Evolutionary conservation across 148 eudicot species (phyloP).

Genomic region (Limonium bicolor): DNA sequence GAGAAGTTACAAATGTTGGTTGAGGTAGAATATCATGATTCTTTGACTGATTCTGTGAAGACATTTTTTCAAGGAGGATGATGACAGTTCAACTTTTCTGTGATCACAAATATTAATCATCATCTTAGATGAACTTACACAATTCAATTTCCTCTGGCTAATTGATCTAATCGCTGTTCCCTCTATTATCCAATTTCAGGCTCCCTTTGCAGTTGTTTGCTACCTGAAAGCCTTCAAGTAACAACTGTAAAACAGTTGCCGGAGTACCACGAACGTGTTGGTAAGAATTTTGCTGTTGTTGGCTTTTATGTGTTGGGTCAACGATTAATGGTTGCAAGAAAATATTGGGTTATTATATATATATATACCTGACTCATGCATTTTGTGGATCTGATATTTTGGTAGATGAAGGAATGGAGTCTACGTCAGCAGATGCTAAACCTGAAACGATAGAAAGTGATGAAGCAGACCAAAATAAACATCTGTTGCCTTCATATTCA

Average conservation of each 20-base stretch:
- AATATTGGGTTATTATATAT: neutral
- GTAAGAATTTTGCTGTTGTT: constrained; percentile 9
- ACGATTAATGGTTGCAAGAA: neutral
- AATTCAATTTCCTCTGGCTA: neutral
- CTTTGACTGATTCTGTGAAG: no score
- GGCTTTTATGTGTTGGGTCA: neutral
- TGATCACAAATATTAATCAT: neutral
- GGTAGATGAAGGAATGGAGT: constrained; percentile 41
- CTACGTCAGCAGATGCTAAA: constrained; percentile 23
- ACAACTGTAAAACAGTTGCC: constrained; percentile 63
- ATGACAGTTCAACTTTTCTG: no score
- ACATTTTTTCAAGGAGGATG: no score
- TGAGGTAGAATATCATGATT: no score
- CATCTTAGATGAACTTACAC: neutral
- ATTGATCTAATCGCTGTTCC: neutral
- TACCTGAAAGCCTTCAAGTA: constrained; percentile 79
- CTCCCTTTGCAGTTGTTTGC: constrained; percentile 67
- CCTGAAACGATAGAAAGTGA: constrained; percentile 30
- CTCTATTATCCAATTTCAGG: constrained; percentile 24
- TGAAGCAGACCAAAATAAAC: constrained; percentile 40
- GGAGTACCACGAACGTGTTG: constrained; percentile 48
- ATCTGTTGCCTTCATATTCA: constrained; percentile 3
- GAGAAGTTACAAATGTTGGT: no score
- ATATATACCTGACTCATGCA: neutral
- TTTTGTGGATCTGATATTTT: constrained; percentile 1